Conservation (phyloP, 2,329 filamentous ascomycete species). For the Hymenoscyphus albidus region DNA sequence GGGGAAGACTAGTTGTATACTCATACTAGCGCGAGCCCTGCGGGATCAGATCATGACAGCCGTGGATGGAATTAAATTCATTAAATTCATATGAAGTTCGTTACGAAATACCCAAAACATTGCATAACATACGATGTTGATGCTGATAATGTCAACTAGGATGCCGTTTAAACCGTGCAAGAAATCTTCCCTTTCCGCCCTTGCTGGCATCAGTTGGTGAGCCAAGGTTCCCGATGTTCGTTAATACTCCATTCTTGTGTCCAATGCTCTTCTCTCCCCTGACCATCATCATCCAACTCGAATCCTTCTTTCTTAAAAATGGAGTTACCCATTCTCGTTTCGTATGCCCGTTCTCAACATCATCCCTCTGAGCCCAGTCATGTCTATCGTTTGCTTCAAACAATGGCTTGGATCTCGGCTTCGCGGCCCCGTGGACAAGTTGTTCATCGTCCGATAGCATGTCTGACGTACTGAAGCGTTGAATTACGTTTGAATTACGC, state of each 20-base stretch:
- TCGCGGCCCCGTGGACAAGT: slow-evolving; percentile 9
- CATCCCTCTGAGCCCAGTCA: slow-evolving; percentile 58
- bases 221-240: slow-evolving; percentile 18
- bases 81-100: slow-evolving; percentile 4
- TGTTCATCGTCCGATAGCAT: slow-evolving; percentile 23
- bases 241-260: slow-evolving; percentile 22
- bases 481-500: slow-evolving; percentile 10
- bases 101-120: slow-evolving; percentile 1
- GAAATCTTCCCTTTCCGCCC: slow-evolving; percentile 24
- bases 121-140: neutral
- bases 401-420: slow-evolving; percentile 14
- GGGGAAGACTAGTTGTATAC: neutral
- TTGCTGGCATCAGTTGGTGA: slow-evolving; percentile 18
- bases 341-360: slow-evolving; percentile 22
- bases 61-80: neutral
- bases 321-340: slow-evolving; percentile 24
- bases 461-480: slow-evolving; percentile 29
- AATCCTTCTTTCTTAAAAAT: slow-evolving; percentile 44
- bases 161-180: slow-evolving; percentile 30
- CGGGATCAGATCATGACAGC: neutral
- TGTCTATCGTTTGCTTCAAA: slow-evolving; percentile 24
- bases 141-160: slow-evolving; percentile 20
- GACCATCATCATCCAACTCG: slow-evolving; percentile 47
- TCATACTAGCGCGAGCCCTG: neutral
- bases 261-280: slow-evolving; percentile 34